Evolutionary conservation across 2,329 filamentous ascomycete species (phyloP).

Genomic region (Podosphaera xanthii): DNA sequence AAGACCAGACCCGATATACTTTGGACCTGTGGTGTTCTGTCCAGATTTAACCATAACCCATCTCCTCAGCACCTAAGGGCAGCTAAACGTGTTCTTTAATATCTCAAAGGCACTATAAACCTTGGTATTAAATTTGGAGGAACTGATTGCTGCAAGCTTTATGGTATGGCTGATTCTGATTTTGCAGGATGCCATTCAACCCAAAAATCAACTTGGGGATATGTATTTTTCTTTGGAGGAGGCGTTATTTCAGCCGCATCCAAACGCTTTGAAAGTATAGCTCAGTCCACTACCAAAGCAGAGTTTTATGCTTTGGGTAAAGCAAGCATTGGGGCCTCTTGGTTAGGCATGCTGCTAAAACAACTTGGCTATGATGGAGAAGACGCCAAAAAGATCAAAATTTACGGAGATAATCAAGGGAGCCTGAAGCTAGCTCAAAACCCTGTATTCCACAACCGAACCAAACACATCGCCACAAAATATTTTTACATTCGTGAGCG

Average conservation of each 20-base stretch:
- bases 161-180: neutral
- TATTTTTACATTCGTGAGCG: neutral
- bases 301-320: neutral
- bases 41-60: neutral
- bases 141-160: neutral
- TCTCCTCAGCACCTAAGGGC: neutral
- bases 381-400: neutral
- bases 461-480: neutral
- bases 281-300: neutral
- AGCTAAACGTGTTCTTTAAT: neutral
- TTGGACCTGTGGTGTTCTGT: neutral
- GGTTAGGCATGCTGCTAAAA: neutral
- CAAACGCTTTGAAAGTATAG: neutral
- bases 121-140: neutral
- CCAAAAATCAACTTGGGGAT: neutral
- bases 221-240: neutral
- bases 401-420: neutral
- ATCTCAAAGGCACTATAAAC: neutral
- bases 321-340: neutral
- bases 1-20: neutral
- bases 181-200: neutral
- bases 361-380: neutral
- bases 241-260: neutral
- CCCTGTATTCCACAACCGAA: neutral
- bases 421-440: neutral